Base-by-base conservation (phyloP, 2,329 filamentous ascomycete species). In the Capronia epimyces region DNA sequence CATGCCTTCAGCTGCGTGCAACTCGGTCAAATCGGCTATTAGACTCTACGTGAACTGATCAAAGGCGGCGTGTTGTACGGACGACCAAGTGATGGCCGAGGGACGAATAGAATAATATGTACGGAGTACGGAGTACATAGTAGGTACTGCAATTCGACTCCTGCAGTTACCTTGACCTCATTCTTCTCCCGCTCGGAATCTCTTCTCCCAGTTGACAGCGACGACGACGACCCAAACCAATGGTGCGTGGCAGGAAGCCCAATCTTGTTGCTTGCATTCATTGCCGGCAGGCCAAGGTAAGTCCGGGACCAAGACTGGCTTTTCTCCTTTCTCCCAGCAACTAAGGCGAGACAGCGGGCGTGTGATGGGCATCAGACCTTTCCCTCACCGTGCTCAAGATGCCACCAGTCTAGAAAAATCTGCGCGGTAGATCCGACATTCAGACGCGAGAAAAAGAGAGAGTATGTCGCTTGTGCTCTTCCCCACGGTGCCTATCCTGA, bases 221-320 rank as follows among this genome's bases (percentile, higher is more conserved):
- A 10, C 31, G 5, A 34, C 31, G 15, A 7, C 27, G 12, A 13
- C 31, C 9, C 15, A n/a, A n/a, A 5, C 31, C 31, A n/a, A 41
- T 41, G 21, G 27, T 43, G 41, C 41, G 41, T 16, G 41, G 41
- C 22, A 43, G 41, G 20, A 43, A 43, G 25, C 13, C 21, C 10
- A 43, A 43, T 18, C 27, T 43, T 13, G 41, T 43, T 4, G 41
- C 41, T 9, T 43, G 41, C 16, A 27, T 31, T 18, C n/a, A 29
- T 18, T 43, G 41, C 41, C 9, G 41, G 16, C 41, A 43, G 25
- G 27, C 27, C 13, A 43, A 43, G n/a, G 41, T 43, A 27, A 7
- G 41, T 27, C 21, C 37, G 6, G 3, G 8, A 13, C 37, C 9
- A 6, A 18, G 37, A 8, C 7, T 7, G 18, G 18, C 34, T 18